Conservation (phyloP, 192 early-diverging fungal species). For the Linnemannia elongata region DNA sequence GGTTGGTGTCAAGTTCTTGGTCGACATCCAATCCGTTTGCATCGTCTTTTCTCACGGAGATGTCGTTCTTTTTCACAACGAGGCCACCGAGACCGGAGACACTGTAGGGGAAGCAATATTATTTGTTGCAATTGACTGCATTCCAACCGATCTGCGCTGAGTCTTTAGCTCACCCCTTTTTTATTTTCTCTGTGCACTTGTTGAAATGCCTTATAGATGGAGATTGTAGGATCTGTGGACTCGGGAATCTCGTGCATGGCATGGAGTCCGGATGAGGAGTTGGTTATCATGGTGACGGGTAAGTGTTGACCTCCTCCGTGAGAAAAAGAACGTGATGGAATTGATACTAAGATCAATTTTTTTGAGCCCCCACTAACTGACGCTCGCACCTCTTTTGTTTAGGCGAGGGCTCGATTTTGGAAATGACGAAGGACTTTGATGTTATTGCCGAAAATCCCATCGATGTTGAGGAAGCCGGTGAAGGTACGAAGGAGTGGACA, state of each 20-base stretch:
- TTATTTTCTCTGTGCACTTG: not conserved
- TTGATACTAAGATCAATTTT: not conserved
- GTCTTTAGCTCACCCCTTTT: not conserved
- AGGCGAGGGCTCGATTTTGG: constrained; percentile 76
- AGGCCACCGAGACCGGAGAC: constrained; percentile 56
- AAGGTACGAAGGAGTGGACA: constrained; percentile 59
- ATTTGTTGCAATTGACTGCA: not conserved
- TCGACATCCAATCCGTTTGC: constrained; percentile 69
- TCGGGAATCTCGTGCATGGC: constrained; percentile 76
- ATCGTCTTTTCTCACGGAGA: constrained; percentile 68
- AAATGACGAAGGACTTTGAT: constrained; percentile 97
- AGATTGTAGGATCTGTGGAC: constrained; percentile 83
- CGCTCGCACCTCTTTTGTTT: constrained; percentile 11
- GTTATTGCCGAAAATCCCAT: constrained; percentile 86
- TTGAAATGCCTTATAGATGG: constrained; percentile 54
- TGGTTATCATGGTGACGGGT: constrained; percentile 86
- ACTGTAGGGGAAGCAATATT: constrained; percentile 9
- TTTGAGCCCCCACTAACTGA: not conserved
- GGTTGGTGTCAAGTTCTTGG: constrained; percentile 64
- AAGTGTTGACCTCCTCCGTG: not conserved
- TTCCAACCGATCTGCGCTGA: not conserved
- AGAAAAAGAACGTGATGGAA: not conserved
- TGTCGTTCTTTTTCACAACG: constrained; percentile 65
- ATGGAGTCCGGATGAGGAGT: constrained; percentile 93
- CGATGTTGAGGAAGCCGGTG: constrained; percentile 74